phyloP scores from a whole-genome alignment of 129 eudicot species.

The Flaveria sonorensis region DNA sequence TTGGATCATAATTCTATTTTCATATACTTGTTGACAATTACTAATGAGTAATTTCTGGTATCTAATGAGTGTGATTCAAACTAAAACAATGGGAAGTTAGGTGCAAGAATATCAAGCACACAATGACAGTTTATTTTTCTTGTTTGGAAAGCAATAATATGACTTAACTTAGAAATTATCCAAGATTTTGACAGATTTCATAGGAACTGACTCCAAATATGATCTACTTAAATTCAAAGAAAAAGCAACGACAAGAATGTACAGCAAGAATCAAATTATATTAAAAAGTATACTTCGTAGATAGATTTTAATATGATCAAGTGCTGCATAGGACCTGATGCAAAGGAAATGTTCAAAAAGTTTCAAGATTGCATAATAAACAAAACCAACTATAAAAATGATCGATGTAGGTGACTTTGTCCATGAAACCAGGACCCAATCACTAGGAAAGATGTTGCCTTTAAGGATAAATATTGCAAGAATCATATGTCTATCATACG shows the following conservation, averaged over 20 bases:
- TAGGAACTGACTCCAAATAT: constrained; percentile 13
- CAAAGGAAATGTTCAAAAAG: constrained; percentile 7
- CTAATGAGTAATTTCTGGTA: neutral
- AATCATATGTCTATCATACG: constrained; percentile 30
- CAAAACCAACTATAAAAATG: constrained; percentile 17
- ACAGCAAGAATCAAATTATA: constrained; percentile 20
- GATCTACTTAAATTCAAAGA: constrained; percentile 15
- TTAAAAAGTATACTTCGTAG: constrained; percentile 1
- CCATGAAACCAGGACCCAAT: neutral
- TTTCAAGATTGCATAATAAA: constrained; percentile 18
- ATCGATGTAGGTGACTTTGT: neutral
- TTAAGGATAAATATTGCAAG: constrained; percentile 18
- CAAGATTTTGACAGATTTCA: constrained; percentile 21
- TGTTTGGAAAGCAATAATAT: constrained; percentile 16
- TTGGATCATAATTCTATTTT: constrained; percentile 10
- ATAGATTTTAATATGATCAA: constrained; percentile 16
- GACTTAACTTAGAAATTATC: constrained; percentile 21
- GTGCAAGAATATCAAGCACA: constrained; percentile 12
- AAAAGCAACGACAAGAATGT: constrained; percentile 23
- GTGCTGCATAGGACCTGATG: constrained; percentile 32
- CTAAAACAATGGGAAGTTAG: neutral
- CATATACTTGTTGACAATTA: neutral
- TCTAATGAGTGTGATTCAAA: constrained; percentile 8
- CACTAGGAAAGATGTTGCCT: neutral
- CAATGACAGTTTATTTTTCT: neutral